These are phyloP conservation scores for Laetiporus sulphureus DNA, from an alignment of 1,284 basidiomycete species.

Conservation along the genomic window DNA sequence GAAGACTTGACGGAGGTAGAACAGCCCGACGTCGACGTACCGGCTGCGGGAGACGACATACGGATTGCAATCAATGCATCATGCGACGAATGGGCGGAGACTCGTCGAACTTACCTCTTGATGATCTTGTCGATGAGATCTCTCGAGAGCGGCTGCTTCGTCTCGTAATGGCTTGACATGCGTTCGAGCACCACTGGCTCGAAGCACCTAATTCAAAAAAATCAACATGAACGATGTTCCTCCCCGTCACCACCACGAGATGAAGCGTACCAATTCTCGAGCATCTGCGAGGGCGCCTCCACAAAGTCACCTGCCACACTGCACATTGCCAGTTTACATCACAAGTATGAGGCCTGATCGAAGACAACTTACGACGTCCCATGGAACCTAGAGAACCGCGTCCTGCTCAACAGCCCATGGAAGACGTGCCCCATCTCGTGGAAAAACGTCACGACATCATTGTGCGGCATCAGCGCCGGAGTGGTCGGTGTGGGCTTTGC, in stretches of 20 bases:
- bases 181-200: constrained; percentile 66
- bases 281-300: constrained; percentile 84
- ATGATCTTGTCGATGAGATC: constrained; percentile 78
- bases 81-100: too few species aligned
- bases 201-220: constrained; percentile 58
- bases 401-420: constrained; percentile 72
- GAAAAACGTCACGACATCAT: constrained; percentile 77
- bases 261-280: constrained; percentile 82
- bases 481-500: constrained; percentile 76
- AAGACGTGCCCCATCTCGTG: constrained; percentile 87
- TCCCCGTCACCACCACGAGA: too few species aligned
- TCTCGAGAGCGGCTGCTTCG: constrained; percentile 60
- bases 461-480: constrained; percentile 78
- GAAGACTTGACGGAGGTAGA: constrained; percentile 77
- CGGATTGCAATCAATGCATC: constrained; percentile 1
- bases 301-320: constrained; percentile 80
- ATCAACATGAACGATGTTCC: too few species aligned
- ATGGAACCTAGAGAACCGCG: constrained; percentile 72
- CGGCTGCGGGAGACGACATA: constrained; percentile 37
- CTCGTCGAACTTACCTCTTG: constrained; percentile 53
- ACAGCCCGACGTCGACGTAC: constrained; percentile 75
- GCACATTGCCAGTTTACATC: background rate
- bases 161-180: constrained; percentile 78
- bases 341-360: background rate
- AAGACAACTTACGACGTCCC: constrained; percentile 48